Evolutionary conservation across 2,329 filamentous ascomycete genomes (phyloP), one percentile per base, ranked within the genome.

Genomic region (Colletotrichum costaricense): DNA sequence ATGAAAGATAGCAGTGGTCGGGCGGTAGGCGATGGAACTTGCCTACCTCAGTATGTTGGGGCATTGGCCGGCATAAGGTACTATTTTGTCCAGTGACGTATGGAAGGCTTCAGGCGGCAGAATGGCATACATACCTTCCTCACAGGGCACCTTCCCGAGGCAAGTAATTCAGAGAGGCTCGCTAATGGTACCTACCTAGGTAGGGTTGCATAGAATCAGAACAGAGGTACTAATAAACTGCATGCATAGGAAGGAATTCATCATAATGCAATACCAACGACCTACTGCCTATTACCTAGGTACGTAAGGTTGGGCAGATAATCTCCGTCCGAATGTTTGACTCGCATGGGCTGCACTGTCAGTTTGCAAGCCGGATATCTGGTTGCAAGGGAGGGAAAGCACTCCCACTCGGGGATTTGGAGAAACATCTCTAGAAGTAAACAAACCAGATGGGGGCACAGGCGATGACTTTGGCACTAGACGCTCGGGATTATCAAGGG

Each of bases 261-360:
- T 16, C 5, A 12, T 28, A 35, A 52, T 33, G 42, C 28, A 26
- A 42, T 19, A 30, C 38, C n/a, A 22, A 42, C 16, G 22, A 63
- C 28, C 24, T 19, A 54, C 30, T 60, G 33, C 33, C 9, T 35
- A 35, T 42, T 19, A 42, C 38, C 38, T 42, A 19, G 16, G 38
- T 42, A 19, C 38, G 38, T 42, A 26, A 26, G 46, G 46, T 67
- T 33, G n/a, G 63, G 56, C 42, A 49, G 33, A 24, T 19, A 56
- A 28, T 22, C 35, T 68, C 49, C 66, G 38, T 26, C 62, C 67
- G 59, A 70, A 12, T 49, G 19, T 54, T n/a, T 54, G 59, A 35
- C 16, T 58, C 24, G 33, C 46, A 46, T 9, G 55, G 58, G 33
- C 57, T 49, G 58, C n/a, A 30, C 19, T 56, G 42, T 42, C 24